phyloP scores from a whole-genome alignment of 2,329 filamentous ascomycete species.

The Scleromitrula shiraiana region DNA sequence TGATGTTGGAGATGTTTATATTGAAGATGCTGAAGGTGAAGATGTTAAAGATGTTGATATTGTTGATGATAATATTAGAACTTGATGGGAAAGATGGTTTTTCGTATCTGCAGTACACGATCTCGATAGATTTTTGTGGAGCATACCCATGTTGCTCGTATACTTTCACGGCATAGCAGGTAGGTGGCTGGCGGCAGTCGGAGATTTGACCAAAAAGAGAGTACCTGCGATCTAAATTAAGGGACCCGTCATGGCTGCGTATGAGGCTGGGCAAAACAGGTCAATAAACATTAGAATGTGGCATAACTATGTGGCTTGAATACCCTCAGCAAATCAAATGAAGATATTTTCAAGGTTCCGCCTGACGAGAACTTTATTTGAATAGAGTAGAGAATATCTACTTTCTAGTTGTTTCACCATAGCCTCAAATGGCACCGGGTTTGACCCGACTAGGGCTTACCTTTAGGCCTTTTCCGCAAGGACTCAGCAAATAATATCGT shows the following conservation, averaged over 20 bases:
- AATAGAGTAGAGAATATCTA: no score
- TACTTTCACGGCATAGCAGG: neutral
- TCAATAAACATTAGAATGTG: neutral
- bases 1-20: neutral
- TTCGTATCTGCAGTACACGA: no score
- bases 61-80: neutral
- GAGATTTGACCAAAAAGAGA: no score
- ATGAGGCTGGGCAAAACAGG: neutral
- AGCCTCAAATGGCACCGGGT: no score
- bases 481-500: no score
- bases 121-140: no score
- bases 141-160: no score
- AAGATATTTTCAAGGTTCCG: no score
- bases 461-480: no score
- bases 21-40: neutral
- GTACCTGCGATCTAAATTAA: neutral
- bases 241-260: neutral
- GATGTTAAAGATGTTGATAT: neutral
- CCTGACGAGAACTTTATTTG: no score
- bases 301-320: neutral
- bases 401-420: no score
- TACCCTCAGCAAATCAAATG: neutral
- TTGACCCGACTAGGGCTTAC: no score
- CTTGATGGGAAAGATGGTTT: neutral
- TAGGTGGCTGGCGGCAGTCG: neutral